Base-by-base conservation (phyloP, 768 basidiomycete genomes). In the Calocybe indica region DNA sequence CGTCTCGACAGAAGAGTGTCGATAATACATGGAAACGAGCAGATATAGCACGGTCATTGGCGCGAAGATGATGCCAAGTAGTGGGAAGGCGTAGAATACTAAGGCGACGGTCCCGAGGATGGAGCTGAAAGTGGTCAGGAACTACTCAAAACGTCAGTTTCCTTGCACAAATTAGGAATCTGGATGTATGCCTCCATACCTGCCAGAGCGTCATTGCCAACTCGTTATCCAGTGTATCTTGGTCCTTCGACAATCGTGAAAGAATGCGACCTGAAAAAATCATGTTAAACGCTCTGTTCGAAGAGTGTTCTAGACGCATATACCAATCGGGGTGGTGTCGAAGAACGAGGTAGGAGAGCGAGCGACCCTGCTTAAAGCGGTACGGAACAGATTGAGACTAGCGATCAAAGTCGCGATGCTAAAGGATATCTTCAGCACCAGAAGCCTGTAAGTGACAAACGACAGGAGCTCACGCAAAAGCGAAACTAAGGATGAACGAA, bases 301-400 rank as follows among this genome's bases (percentile, higher is more conserved):
- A 28, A 11, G 31, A 3, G 2, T 11, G 32, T 32, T 15, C 12
- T 28, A 15, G 22, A 38, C 34, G 35, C 34, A 50, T 65, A 31
- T 58, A 80, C 81, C 81, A 56, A 82, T 73, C 2, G 82, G 82
- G 0, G 83, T 87, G 1, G 83, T 82, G 55, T 89, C 86, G 55
- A 85, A 87, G 67, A 86, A 88, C 4, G 79, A 74, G 0, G 71
- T 61, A 0, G 83, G 79, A 8, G 83, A 83, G 5, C 73, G 65
- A 46, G 88, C 56, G 5, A 90, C 82, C 8, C 70, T 69, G 1
- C 52, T 57, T 15, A 87, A 65, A 0, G 82, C 83, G 0, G 67
- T 59, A 49, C 69, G 76, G 65, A 84, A 86, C 43, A 87, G 60
- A 7, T 61, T 66, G 39, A 75, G 58, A 55, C 75, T 73, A 5